A percentile compares a stretch with the other conserved stretches of the same genome.
Evolutionary conservation across 2,329 filamentous ascomycete genomes (phyloP).

Genomic region (Pyricularia sp.): DNA sequence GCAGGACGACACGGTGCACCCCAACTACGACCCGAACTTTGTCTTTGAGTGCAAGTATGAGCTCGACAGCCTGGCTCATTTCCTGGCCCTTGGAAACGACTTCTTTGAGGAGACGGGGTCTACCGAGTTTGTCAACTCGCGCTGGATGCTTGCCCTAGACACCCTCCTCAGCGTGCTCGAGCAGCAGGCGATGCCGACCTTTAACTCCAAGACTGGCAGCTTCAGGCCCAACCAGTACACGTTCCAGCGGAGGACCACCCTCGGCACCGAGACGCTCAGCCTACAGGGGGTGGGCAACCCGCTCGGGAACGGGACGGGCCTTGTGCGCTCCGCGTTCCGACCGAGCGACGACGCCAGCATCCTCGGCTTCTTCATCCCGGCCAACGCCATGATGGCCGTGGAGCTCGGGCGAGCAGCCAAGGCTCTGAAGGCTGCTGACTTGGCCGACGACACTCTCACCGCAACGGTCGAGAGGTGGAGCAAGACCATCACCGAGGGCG

Average conservation of each 20-base stretch:
- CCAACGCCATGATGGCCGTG: constrained; percentile 92
- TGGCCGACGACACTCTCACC: constrained; percentile 41
- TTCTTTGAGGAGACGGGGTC: constrained; percentile 76
- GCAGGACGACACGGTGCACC: constrained; percentile 77
- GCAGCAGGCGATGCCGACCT: constrained; percentile 73
- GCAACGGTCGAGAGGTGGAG: constrained; percentile 49
- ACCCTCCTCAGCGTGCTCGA: constrained; percentile 65
- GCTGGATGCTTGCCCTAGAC: constrained; percentile 73
- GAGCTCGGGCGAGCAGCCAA: constrained; percentile 69
- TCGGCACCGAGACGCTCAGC: constrained; percentile 83
- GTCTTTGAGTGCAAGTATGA: constrained; percentile 99
- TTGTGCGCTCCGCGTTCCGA: constrained; percentile 85
- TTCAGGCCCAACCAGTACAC: constrained; percentile 73
- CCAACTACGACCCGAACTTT: constrained; percentile 69
- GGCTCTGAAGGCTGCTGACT: constrained; percentile 48
- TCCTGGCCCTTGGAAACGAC: constrained; percentile 76
- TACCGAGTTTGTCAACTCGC: constrained; percentile 63
- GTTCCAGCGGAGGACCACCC: constrained; percentile 71
- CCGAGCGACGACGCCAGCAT: constrained; percentile 94
- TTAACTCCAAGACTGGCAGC: constrained; percentile 54
- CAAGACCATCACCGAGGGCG: constrained; percentile 59
- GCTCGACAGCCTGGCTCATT: constrained; percentile 88
- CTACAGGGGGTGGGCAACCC: constrained; percentile 85
- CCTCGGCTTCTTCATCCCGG: constrained; percentile 87
- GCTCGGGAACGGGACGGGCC: constrained; percentile 70